These are phyloP conservation scores for Lunularia cruciata DNA, from an alignment of 225 moss, liverwort and hornwort genomes.

Conservation along the genomic window DNA sequence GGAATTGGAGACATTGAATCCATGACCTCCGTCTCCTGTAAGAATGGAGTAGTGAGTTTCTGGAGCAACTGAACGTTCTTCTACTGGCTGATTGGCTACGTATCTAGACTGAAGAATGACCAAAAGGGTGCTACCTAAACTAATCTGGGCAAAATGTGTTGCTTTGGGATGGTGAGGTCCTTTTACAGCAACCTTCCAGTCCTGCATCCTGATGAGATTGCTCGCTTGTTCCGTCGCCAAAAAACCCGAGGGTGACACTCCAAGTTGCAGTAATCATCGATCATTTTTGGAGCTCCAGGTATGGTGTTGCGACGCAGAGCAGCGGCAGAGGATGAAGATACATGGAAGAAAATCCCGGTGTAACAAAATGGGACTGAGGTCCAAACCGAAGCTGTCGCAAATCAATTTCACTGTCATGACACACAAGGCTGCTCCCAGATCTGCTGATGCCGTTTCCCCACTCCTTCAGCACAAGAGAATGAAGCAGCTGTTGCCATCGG, in stretches of 20 bases:
- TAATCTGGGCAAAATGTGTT: slow-evolving; percentile 16
- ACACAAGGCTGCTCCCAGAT: slow-evolving; percentile 49
- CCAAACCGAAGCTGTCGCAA: not conserved
- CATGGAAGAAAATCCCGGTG: slow-evolving; percentile 9
- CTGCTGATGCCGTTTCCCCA: slow-evolving; percentile 40
- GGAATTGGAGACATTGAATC: slow-evolving; percentile 5
- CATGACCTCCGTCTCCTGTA: slow-evolving; percentile 7
- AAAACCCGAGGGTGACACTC: not conserved
- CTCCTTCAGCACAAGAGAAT: slow-evolving; percentile 39
- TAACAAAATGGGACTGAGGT: slow-evolving; percentile 13
- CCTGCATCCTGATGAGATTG: too few relatives aligned
- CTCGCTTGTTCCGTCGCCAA: slow-evolving; percentile 10
- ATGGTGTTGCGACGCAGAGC: not conserved
- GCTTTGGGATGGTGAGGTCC: not conserved
- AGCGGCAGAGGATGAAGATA: not conserved
- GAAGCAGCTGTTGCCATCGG: slow-evolving; percentile 11
- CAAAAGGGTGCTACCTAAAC: slow-evolving; percentile 15
- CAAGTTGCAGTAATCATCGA: not conserved
- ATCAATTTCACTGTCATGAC: slow-evolving; percentile 23
- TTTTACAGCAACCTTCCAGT: slow-evolving; percentile 10
- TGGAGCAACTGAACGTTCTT: slow-evolving; percentile 12
- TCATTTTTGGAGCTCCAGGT: not conserved
- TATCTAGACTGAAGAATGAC: slow-evolving; percentile 11
- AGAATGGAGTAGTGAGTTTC: slow-evolving; percentile 9
- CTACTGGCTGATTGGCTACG: slow-evolving; percentile 3